Evolutionary conservation across 176 grass and related monocot species (phyloP).

Genomic region (Tuctoria greenei): DNA sequence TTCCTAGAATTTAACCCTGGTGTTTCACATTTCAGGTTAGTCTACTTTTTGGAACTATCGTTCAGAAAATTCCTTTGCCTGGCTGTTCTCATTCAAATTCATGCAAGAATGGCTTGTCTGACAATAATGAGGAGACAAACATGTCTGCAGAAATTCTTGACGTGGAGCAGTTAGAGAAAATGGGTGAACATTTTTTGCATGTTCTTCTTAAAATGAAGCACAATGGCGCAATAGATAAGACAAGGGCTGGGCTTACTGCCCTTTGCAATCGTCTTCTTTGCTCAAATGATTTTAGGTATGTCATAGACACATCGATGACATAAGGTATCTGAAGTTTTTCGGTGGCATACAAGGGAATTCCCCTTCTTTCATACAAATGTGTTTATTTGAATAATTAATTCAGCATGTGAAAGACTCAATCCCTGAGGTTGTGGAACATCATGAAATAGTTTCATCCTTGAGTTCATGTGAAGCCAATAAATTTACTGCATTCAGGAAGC

Average conservation of each 20-base stretch:
- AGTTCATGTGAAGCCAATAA: no score
- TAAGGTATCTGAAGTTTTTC: no score
- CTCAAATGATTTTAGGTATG: slow-evolving; percentile 90
- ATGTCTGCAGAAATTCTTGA: slow-evolving; percentile 61
- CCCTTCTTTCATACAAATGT: no score
- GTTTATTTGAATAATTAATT: no score
- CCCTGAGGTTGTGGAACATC: no score
- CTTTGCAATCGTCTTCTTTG: slow-evolving; percentile 98
- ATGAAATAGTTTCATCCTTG: no score
- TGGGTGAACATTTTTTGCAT: slow-evolving; percentile 89
- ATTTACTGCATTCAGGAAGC: no score
- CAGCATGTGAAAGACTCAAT: no score
- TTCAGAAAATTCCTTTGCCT: slow-evolving; percentile 93
- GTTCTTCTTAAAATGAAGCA: slow-evolving; percentile 98
- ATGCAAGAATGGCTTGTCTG: slow-evolving; percentile 30
- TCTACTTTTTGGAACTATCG: slow-evolving; percentile 91
- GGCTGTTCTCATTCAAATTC: slow-evolving; percentile 61
- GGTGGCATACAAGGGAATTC: no score
- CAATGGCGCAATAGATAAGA: slow-evolving; percentile 99
- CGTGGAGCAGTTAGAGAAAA: slow-evolving; percentile 76
- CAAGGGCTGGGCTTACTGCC: slow-evolving; percentile 93
- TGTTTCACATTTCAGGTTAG: slow-evolving; percentile 68
- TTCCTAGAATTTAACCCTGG: slow-evolving; percentile 9
- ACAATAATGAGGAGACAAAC: slow-evolving; percentile 34
- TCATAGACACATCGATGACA: no score